Evolutionary conservation across 2,329 filamentous ascomycete genomes (phyloP).

Genomic region (Geosmithia putterillii): DNA sequence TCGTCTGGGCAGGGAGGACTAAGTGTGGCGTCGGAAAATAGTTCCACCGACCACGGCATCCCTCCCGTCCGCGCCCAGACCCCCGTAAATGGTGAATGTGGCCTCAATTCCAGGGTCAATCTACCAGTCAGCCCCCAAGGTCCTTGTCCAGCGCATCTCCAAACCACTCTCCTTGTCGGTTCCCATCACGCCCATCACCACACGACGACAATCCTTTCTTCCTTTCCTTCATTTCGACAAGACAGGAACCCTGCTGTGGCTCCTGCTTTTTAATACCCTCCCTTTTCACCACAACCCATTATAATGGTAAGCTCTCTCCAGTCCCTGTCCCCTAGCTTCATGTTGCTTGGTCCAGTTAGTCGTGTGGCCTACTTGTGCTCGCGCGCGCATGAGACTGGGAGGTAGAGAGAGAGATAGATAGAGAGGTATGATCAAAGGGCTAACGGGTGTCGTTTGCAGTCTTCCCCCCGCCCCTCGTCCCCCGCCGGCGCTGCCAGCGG

Average conservation of each 20-base stretch:
- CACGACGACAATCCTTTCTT: conserved; percentile 6
- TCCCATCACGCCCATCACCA: conserved; percentile 2
- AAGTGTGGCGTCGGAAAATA: neutral
- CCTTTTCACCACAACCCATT: conserved; percentile 6
- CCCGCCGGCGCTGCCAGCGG: conserved; percentile 51
- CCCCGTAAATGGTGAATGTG: conserved; percentile 4
- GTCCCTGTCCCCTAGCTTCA: neutral
- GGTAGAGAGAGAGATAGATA: neutral
- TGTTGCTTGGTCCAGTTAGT: too few species aligned
- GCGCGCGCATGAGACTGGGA: neutral
- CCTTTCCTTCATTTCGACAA: conserved; percentile 10
- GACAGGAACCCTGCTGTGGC: conserved; percentile 21
- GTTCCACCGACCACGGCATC: neutral
- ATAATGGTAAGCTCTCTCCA: conserved; percentile 17
- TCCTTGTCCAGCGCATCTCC: neutral
- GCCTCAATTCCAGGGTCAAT: conserved; percentile 4
- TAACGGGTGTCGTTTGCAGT: conserved; percentile 21
- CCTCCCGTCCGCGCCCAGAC: neutral
- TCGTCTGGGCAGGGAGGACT: too few species aligned
- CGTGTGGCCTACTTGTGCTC: neutral
- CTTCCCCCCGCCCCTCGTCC: conserved; percentile 48
- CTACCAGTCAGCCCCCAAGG: conserved; percentile 1
- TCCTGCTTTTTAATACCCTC: conserved; percentile 9
- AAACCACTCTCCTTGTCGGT: neutral
- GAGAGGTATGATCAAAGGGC: neutral